A percentile compares a stretch with the other conserved stretches of the same genome.
phyloP scores from a whole-genome alignment of 2,329 filamentous ascomycete genomes.

The Aspergillus transmontanensis region DNA sequence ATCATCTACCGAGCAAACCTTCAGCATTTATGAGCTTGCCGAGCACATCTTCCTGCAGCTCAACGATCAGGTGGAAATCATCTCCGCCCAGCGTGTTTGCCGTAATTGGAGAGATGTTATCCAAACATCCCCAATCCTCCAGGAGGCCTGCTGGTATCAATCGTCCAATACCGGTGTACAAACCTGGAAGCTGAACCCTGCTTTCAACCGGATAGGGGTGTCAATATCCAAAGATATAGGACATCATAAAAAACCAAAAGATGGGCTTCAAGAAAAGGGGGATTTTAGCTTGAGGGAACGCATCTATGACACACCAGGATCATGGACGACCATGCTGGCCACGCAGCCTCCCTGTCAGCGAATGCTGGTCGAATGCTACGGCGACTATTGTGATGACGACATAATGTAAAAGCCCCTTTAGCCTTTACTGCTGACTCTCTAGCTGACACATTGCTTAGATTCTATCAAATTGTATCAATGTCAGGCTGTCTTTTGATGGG shows the following conservation, averaged over 20 bases:
- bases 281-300: neutral
- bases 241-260: neutral
- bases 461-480: slow-evolving; percentile 6
- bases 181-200: slow-evolving; percentile 7
- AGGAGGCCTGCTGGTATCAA: slow-evolving; percentile 7
- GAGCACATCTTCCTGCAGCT: slow-evolving; percentile 7
- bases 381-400: neutral
- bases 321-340: slow-evolving; percentile 11
- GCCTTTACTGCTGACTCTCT: neutral
- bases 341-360: slow-evolving; percentile 12
- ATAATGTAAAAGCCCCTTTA: slow-evolving; percentile 2
- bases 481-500: slow-evolving; percentile 4
- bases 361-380: neutral
- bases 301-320: slow-evolving; percentile 8
- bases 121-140: slow-evolving; percentile 4
- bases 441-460: neutral
- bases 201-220: slow-evolving; percentile 7
- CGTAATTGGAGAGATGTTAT: slow-evolving; percentile 5
- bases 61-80: slow-evolving; percentile 2
- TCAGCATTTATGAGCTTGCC: slow-evolving; percentile 7
- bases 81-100: neutral
- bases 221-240: neutral
- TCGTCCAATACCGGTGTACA: neutral
- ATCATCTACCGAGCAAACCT: neutral
- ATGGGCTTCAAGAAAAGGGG: neutral